Evolutionary conservation across 306 rosid species (phyloP).

Genomic region (Corylus americana): DNA sequence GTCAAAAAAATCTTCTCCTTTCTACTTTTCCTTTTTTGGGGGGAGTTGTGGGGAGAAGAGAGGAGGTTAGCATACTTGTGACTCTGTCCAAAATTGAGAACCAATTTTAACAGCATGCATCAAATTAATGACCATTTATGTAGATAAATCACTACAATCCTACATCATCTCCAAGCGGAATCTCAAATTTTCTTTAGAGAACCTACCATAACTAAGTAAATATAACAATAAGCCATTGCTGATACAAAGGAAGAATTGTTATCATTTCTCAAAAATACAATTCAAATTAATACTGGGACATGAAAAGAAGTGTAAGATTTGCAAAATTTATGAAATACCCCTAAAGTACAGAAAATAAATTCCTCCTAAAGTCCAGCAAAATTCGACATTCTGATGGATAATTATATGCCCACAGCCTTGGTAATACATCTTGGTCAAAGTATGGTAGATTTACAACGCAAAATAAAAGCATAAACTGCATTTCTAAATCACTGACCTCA

Average conservation of each 20-base stretch:
- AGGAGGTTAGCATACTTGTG: not conserved
- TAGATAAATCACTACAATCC: not conserved
- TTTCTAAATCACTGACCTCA: constrained; percentile 62
- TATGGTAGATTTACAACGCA: not conserved
- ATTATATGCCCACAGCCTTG: constrained; percentile 14
- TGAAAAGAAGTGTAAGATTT: not conserved
- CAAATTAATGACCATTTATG: not conserved
- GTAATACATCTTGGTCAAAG: constrained; percentile 4
- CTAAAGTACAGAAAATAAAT: not conserved
- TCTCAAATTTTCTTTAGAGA: not conserved
- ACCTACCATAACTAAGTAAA: not conserved
- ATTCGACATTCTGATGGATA: constrained; percentile 16
- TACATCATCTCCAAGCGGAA: not conserved
- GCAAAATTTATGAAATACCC: not conserved
- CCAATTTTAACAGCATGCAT: not conserved
- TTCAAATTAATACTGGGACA: not conserved
- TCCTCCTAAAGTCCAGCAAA: constrained; percentile 14
- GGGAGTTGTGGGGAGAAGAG: no score
- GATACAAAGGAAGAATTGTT: not conserved
- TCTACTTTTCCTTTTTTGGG: not conserved
- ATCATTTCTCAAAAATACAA: not conserved
- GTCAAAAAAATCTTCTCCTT: not conserved
- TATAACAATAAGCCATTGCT: not conserved
- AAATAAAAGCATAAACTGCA: constrained; percentile 22
- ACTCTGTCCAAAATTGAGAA: not conserved